These are phyloP conservation scores for Omphalotus guepiniiformis DNA, from an alignment of 768 basidiomycete genomes.

Conservation along the genomic window DNA sequence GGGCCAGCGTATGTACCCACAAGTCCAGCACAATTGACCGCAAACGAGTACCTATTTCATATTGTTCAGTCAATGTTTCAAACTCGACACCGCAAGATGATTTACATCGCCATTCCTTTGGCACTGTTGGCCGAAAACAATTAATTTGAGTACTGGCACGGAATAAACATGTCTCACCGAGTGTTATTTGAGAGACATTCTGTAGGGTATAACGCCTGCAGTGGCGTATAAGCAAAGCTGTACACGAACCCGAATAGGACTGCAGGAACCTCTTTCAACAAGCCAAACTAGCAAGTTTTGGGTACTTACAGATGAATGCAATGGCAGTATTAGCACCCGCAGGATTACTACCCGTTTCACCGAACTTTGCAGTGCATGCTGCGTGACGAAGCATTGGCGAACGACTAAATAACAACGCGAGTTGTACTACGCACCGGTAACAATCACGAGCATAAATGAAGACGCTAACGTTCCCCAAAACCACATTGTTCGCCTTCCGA, in stretches of 20 bases:
- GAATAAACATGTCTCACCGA: conserved; percentile 22
- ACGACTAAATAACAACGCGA: background rate
- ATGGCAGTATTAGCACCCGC: conserved; percentile 40
- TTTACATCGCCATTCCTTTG: conserved; percentile 57
- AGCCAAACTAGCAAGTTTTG: background rate
- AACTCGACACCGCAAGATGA: conserved; percentile 20
- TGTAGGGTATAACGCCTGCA: conserved; percentile 53
- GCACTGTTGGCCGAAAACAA: conserved; percentile 38
- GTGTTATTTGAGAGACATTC: conserved; percentile 54
- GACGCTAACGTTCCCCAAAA: conserved; percentile 42
- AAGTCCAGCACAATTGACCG: conserved; percentile 40
- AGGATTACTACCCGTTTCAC: conserved; percentile 28
- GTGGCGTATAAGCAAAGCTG: conserved; percentile 53
- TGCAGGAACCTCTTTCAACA: conserved; percentile 24
- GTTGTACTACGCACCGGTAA: conserved; percentile 26
- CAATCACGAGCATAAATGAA: conserved; percentile 35
- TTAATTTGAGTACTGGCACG: no score
- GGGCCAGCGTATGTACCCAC: conserved; percentile 51
- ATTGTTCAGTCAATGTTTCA: background rate
- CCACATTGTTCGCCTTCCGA: conserved; percentile 42
- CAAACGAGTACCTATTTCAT: conserved; percentile 32
- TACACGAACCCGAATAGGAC: conserved; percentile 53
- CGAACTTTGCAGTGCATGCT: conserved; percentile 40
- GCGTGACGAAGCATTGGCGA: background rate
- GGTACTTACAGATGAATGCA: conserved; percentile 38